These are phyloP conservation scores for Neofusicoccum cordaticola DNA, from an alignment of 2,329 filamentous ascomycete genomes.

Conservation along the genomic window DNA sequence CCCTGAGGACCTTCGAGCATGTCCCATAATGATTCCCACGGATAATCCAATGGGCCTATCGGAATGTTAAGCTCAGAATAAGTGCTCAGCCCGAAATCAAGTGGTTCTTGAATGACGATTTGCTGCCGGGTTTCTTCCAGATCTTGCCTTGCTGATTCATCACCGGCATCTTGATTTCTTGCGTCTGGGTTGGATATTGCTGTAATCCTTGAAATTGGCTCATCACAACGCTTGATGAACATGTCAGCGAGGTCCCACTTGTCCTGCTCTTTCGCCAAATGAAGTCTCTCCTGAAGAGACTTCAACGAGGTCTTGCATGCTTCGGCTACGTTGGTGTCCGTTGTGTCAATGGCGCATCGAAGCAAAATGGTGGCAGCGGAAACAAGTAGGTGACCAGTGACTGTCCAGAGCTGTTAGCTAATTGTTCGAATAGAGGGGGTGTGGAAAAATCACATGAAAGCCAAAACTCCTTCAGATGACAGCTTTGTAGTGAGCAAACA, in stretches of 20 bases:
- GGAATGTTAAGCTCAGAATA: background rate
- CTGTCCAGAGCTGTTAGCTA: conserved; percentile 27
- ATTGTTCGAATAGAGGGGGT: background rate
- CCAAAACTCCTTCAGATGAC: conserved; percentile 54
- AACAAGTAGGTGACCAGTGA: conserved; percentile 52
- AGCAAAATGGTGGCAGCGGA: conserved; percentile 54
- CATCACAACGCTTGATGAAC: conserved; percentile 12
- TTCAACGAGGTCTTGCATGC: background rate
- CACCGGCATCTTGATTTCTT: background rate
- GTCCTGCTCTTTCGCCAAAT: background rate
- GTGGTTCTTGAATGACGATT: background rate
- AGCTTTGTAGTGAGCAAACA: conserved; percentile 45
- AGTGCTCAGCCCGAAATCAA: background rate
- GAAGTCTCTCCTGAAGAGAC: background rate
- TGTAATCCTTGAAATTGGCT: conserved; percentile 5
- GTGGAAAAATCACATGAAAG: conserved; percentile 29
- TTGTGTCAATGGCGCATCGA: conserved; percentile 52
- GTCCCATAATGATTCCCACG: conserved; percentile 9
- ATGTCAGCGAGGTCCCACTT: conserved; percentile 15
- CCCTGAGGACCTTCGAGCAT: background rate
- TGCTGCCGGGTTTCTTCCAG: background rate
- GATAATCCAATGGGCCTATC: conserved; percentile 1
- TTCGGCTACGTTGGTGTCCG: conserved; percentile 30
- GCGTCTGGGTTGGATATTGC: background rate
- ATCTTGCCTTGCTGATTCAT: background rate